Evolutionary conservation across 177 flowering plant genomes (phyloP).

Genomic region (Vitis hybrid): DNA sequence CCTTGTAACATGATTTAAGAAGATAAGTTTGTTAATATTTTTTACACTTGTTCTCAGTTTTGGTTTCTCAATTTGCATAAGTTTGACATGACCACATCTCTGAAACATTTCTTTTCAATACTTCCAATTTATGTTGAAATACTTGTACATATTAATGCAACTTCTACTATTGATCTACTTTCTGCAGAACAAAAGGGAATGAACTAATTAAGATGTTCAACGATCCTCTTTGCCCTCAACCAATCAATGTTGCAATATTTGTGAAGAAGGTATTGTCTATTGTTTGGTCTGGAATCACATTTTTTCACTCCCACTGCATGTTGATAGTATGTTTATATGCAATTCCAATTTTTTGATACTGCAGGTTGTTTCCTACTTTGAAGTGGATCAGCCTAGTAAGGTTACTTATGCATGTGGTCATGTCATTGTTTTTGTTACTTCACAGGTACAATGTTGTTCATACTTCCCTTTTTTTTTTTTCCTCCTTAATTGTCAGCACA

Average conservation of each 20-base stretch:
- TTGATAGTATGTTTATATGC: not conserved
- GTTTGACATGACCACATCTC: no score
- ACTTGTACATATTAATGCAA: no score
- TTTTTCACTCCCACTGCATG: not conserved
- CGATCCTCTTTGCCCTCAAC: conserved; percentile 63
- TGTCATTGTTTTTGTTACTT: conserved; percentile 67
- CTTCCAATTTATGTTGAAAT: no score
- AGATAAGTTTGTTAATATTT: not conserved
- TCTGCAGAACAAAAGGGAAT: conserved; percentile 58
- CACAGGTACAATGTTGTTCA: conserved; percentile 51
- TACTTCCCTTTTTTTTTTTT: conserved; percentile 2
- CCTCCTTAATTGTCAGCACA: not conserved
- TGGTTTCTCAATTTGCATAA: not conserved
- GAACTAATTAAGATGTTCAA: conserved; percentile 61
- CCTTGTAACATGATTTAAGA: no score
- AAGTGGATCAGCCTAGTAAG: conserved; percentile 25
- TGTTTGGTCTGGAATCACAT: not conserved
- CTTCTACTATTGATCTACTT: not conserved
- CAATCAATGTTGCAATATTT: conserved; percentile 61
- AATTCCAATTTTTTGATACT: conserved; percentile 7
- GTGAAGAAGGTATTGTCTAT: conserved; percentile 64
- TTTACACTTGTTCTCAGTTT: not conserved
- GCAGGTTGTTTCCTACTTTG: conserved; percentile 67
- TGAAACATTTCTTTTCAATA: no score
- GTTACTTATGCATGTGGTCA: conserved; percentile 63